phyloP scores from a whole-genome alignment of 2,329 filamentous ascomycete species.

The Coniochaeta hoffmannii region DNA sequence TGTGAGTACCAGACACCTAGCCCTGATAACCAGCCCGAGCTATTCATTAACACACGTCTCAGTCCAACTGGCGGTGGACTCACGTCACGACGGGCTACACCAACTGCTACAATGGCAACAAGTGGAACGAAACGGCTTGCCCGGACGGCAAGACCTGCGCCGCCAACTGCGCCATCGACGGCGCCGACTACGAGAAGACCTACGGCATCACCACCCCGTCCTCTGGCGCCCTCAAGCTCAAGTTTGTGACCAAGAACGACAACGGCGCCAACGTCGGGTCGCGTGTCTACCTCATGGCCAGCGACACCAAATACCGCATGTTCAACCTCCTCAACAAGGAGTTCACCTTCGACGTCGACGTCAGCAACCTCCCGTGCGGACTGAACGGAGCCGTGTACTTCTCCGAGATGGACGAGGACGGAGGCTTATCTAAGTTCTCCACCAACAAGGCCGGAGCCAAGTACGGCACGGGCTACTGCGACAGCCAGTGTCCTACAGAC shows the following conservation, averaged over 20 bases:
- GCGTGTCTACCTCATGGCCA: conserved; percentile 50
- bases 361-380: conserved; percentile 54
- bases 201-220: conserved; percentile 38
- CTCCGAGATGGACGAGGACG: conserved; percentile 47
- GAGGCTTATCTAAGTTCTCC: conserved; percentile 37
- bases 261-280: conserved; percentile 31
- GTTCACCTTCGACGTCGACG: conserved; percentile 57
- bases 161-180: conserved; percentile 36
- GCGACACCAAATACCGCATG: conserved; percentile 47
- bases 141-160: conserved; percentile 33
- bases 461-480: conserved; percentile 52
- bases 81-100: conserved; percentile 31
- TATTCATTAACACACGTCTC: not conserved
- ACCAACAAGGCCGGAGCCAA: conserved; percentile 41
- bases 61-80: conserved; percentile 44
- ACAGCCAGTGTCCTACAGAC: conserved; percentile 38
- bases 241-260: conserved; percentile 42
- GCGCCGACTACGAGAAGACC: conserved; percentile 35
- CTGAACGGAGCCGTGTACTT: conserved; percentile 58
- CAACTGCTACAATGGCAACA: conserved; percentile 40
- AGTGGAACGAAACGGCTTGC: conserved; percentile 25
- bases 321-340: conserved; percentile 54
- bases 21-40: not conserved
- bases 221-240: conserved; percentile 37
- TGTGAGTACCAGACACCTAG: conserved; percentile 8